Evolutionary conservation across 2,329 filamentous ascomycete species (phyloP), one percentile per base, ranked within the genome.

Genomic region (Incumbomyces delicatus): DNA sequence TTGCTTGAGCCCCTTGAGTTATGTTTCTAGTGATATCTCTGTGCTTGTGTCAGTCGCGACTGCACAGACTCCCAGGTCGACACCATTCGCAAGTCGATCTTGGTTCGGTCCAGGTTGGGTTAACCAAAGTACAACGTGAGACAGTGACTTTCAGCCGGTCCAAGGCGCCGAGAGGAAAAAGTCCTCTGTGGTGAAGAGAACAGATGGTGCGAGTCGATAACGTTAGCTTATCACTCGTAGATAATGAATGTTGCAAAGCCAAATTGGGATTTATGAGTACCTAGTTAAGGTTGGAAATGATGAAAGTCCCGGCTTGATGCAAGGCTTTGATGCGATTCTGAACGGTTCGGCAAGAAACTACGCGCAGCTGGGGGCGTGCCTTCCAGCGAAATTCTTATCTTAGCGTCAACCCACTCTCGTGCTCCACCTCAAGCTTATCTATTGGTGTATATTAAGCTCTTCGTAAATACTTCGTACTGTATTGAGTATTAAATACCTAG

Each of bases 41-140:
- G 42, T 45, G 42, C 42, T 45, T 38, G 42, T 33, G 33, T 34
- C 30, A 11, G 17, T 16, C 33, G 42, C 42, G 38, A 34, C 38
- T 33, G 42, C 42, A 45, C 42, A 45, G 34, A 27, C 8, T 34
- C 33, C 38, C 20, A 17, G 20, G 20, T 38, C 17, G 34, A 31
- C 33, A 45, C 42, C 42, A 45, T 45, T 17, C 42, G 41, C 35
- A 13, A 17, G 4, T 18, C 12, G 8, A 17, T n/a, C 14, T 6
- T 17, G 22, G 5, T 27, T 27, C 4, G 22, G 22, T 27, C 5
- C 22, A 27, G 22, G 8, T 8, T 27, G 18, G 41, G 31, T 22
- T 11, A 17, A 35, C 10, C 8, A 41, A 11, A 29, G 38, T n/a
- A n/a, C n/a, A n/a, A n/a, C n/a, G n/a, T n/a, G n/a, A n/a, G n/a